Conservation (phyloP, 2,329 filamentous ascomycete genomes). For the Calonectria hawksworthii region DNA sequence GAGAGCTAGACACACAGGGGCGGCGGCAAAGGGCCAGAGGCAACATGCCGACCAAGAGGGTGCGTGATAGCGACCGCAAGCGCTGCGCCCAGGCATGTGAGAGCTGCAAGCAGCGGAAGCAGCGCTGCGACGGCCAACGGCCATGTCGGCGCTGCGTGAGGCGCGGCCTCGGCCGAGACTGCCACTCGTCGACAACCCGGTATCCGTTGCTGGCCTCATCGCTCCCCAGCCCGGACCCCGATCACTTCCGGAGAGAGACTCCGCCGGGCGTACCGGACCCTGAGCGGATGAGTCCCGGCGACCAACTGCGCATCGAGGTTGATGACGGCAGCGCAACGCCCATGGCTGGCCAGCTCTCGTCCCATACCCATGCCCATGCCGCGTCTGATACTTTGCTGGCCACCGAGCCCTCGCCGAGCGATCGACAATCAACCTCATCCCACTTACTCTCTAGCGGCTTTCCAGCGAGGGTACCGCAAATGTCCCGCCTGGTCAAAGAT, state of each 20-base stretch:
- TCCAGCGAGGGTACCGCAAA: constrained; percentile 42
- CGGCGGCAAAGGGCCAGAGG: constrained; percentile 20
- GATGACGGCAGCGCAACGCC: constrained; percentile 9
- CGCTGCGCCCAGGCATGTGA: constrained; percentile 45
- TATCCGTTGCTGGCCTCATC: constrained; percentile 41
- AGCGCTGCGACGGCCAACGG: constrained; percentile 41
- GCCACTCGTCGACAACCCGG: constrained; percentile 33
- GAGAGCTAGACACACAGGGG: background rate
- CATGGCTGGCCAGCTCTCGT: background rate
- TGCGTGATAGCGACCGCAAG: constrained; percentile 42
- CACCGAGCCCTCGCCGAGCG: constrained; percentile 20
- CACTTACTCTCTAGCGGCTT: constrained; percentile 42
- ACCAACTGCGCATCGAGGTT: constrained; percentile 21
- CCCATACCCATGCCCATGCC: background rate
- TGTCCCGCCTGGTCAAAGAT: constrained; percentile 51
- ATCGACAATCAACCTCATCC: constrained; percentile 32
- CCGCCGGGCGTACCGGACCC: constrained; percentile 22
- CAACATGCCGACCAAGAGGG: constrained; percentile 42
- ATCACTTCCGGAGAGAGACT: constrained; percentile 20
- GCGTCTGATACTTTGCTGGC: constrained; percentile 9
- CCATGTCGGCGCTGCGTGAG: constrained; percentile 44
- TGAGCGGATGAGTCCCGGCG: constrained; percentile 36
- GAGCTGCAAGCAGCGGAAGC: constrained; percentile 44
- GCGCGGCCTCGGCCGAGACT: constrained; percentile 40
- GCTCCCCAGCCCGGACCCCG: constrained; percentile 43